Conservation (phyloP, 2,329 filamentous ascomycete species). For the Aspergillus ochraceus region DNA sequence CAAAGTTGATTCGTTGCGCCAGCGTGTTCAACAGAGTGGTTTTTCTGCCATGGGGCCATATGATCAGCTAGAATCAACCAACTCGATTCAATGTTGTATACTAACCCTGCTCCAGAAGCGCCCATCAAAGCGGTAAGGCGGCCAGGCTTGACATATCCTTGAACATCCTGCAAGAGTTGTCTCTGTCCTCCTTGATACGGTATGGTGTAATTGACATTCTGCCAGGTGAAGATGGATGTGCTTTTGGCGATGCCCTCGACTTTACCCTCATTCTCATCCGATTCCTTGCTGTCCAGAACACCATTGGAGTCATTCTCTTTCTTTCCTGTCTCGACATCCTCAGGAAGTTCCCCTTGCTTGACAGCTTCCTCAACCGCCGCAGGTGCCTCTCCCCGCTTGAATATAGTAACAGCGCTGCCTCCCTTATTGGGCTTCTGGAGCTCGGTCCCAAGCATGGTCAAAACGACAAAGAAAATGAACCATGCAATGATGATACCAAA, state of each 20-base stretch:
- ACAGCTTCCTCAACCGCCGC: slow-evolving; percentile 59
- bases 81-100: neutral
- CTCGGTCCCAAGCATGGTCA: slow-evolving; percentile 79
- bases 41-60: slow-evolving; percentile 32
- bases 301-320: slow-evolving; percentile 17
- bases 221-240: slow-evolving; percentile 79
- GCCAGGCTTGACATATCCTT: slow-evolving; percentile 74
- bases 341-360: slow-evolving; percentile 43
- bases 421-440: slow-evolving; percentile 75
- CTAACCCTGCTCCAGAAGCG: slow-evolving; percentile 60
- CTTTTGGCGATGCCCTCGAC: slow-evolving; percentile 60
- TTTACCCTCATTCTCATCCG: slow-evolving; percentile 26
- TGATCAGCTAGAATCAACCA: neutral
- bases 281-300: slow-evolving; percentile 19
- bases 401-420: slow-evolving; percentile 78
- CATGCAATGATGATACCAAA: slow-evolving; percentile 77
- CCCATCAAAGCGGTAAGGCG: slow-evolving; percentile 80
- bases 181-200: slow-evolving; percentile 45
- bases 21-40: slow-evolving; percentile 50
- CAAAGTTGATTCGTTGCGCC: slow-evolving; percentile 47
- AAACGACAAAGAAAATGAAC: slow-evolving; percentile 70
- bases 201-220: slow-evolving; percentile 74
- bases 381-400: slow-evolving; percentile 66
- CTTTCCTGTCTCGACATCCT: slow-evolving; percentile 54
- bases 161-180: slow-evolving; percentile 59